phyloP scores from a whole-genome alignment of 805 yeast species.

The Teunomyces funiuensis region DNA sequence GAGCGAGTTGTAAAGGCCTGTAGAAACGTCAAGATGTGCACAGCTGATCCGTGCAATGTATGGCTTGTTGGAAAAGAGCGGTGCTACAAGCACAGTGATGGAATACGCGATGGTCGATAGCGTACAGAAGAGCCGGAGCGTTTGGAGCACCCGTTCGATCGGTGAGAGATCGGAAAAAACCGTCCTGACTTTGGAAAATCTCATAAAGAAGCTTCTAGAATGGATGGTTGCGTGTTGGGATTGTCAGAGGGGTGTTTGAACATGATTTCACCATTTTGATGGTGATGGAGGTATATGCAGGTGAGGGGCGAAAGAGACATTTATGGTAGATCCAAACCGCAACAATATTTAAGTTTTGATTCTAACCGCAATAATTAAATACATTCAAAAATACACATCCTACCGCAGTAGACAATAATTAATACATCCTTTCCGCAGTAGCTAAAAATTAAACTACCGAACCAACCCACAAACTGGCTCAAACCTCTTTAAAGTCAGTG shows the following conservation, averaged over 20 bases:
- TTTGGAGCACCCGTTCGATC: conserved; percentile 25
- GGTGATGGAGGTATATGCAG: too few species aligned
- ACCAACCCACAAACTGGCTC: neutral
- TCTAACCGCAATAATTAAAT: too few species aligned
- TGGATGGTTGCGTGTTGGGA: too few species aligned
- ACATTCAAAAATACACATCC: too few species aligned
- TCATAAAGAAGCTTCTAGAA: too few species aligned
- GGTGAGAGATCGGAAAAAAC: conserved; percentile 17
- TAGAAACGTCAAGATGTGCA: conserved; percentile 51
- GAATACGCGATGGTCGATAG: conserved; percentile 17
- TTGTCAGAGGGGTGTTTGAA: neutral
- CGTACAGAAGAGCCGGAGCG: conserved; percentile 23
- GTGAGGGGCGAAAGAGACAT: too few species aligned
- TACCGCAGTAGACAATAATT: neutral
- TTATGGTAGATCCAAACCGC: too few species aligned
- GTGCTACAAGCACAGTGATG: conserved; percentile 26
- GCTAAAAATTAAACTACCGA: neutral
- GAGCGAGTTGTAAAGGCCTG: conserved; percentile 50
- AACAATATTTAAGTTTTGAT: too few species aligned
- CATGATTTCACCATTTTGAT: too few species aligned
- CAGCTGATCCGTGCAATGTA: conserved; percentile 46
- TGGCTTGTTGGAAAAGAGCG: conserved; percentile 16
- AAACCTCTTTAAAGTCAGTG: neutral
- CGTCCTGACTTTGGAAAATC: neutral
- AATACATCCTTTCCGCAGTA: neutral